Percentiles rank a stretch among this genome's conserved stretches.
Conservation (phyloP, 371 early-diverging fungal species). For the Syncephalastrum sp. region DNA sequence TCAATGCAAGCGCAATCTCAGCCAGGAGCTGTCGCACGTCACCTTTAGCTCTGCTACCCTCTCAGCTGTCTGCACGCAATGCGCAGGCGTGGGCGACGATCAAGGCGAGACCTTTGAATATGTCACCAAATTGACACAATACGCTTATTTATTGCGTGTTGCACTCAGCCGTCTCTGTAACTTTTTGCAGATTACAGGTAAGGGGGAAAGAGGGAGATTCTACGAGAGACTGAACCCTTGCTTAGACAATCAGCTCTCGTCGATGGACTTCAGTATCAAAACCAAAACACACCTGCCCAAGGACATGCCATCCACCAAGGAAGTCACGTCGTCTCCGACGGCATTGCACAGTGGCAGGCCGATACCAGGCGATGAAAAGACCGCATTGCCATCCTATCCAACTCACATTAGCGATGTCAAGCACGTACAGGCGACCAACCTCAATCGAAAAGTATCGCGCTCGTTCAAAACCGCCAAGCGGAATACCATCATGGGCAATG, state of each 20-base stretch:
- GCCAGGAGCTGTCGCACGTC: constrained; percentile 35
- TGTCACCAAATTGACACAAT: constrained; percentile 89
- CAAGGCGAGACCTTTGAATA: constrained; percentile 46
- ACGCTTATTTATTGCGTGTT: constrained; percentile 83
- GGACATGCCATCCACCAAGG: constrained; percentile 8
- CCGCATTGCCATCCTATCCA: constrained; percentile 24
- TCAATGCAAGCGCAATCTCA: constrained; percentile 57
- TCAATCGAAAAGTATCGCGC: constrained; percentile 61
- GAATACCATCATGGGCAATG: constrained; percentile 47
- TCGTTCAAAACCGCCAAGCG: constrained; percentile 60
- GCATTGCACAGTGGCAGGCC: constrained; percentile 6
- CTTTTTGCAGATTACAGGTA: constrained; percentile 70
- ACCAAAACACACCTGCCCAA: constrained; percentile 12
- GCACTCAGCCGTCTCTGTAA: constrained; percentile 84
- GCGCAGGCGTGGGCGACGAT: constrained; percentile 26
- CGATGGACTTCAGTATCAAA: constrained; percentile 38
- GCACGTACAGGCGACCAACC: constrained; percentile 49
- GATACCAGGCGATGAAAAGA: constrained; percentile 20
- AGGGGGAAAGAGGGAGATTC: not conserved
- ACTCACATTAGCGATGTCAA: constrained; percentile 55
- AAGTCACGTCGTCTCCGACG: constrained; percentile 6
- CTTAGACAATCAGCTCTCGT: constrained; percentile 39
- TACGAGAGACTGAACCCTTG: not conserved
- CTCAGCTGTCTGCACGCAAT: constrained; percentile 48
- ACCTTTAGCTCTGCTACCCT: constrained; percentile 46